Evolutionary conservation across 169 alveolate species (phyloP).

Genomic region (Amoebophrya sp.): DNA sequence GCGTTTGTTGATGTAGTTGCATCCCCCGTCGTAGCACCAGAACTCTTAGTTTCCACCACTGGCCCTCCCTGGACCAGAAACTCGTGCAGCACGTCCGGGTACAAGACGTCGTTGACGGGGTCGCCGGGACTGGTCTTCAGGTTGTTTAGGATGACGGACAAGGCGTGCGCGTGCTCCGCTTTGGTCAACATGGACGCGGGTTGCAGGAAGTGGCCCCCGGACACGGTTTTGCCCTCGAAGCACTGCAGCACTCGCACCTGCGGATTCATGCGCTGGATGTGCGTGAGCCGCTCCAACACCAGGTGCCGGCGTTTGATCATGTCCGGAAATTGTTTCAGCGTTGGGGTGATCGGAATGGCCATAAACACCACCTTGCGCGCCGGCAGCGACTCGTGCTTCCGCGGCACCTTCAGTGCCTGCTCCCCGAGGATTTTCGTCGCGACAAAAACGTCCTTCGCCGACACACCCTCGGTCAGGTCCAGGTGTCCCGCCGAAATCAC

Average conservation of each 20-base stretch:
- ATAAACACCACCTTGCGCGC: background rate
- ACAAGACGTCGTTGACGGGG: too few relatives aligned
- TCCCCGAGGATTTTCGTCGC: constrained; percentile 2
- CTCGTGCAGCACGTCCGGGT: too few relatives aligned
- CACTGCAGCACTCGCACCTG: background rate
- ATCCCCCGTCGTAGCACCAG: too few relatives aligned
- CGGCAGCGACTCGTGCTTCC: background rate
- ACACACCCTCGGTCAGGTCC: background rate
- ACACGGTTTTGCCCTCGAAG: background rate
- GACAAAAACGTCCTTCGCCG: background rate
- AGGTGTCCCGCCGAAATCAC: constrained; percentile 1
- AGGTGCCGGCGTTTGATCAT: background rate
- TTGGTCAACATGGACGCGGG: background rate
- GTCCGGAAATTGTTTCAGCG: background rate
- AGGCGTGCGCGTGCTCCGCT: background rate
- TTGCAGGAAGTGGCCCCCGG: background rate
- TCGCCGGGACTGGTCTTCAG: too few relatives aligned
- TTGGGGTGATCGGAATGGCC: background rate
- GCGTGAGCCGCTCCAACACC: background rate
- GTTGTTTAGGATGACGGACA: background rate
- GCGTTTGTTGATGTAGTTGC: too few relatives aligned
- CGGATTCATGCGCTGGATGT: background rate
- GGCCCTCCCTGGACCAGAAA: too few relatives aligned
- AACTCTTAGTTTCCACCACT: too few relatives aligned
- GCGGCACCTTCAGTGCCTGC: background rate